Evolutionary conservation across 1,284 basidiomycete species (phyloP), one percentile per base, ranked within the genome.

Genomic region (Microstroma glucosiphilum): DNA sequence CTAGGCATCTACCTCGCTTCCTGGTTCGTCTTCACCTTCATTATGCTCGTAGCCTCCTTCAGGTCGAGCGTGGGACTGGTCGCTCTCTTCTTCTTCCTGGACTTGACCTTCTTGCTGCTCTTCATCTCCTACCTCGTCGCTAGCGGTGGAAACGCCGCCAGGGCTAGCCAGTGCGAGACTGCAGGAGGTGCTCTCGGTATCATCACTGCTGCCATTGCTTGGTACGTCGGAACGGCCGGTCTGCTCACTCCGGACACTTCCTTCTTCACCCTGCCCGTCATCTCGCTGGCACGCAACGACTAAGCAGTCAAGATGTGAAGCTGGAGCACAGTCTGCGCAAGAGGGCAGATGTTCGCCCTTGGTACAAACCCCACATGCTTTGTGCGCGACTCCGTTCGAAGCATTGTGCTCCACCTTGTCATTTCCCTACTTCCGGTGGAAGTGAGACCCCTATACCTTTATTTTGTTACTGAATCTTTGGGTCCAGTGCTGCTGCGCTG

Each of bases 11-110:
- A 69, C 59, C 58, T 75, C 40, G 56, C 67, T 13, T 65, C 68
- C 9, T 76, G 74, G 74, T 77, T 77, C 66, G 75, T 78, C 58
- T 77, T 78, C 40, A 78, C 75, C 1, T 64, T 65, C 57, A 67
- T 67, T 46, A 60, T 67, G 63, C 55, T 73, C 15, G 26, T 72
- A 15, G 71, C 70, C 30, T 69, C 68, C 9, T 66, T 76, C 62
- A 61, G 73, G 19, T 70, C 70, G 3, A 70, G 69, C 11, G 66
- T 75, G 17, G 74, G 65, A 21, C 64, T 78, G 41, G 70, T 87
- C 51, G 72, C 82, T 2, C 83, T 94, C 30, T 89, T 96, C 81
- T 83, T 85, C 77, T 86, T 86, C 82, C 84, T 96, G 6, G 83
- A 85, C 37, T 67, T 84, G 42, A 83, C 82, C 11, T 84, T 84